Conservation (phyloP, 306 rosid species). For the Glycine latifolia region DNA sequence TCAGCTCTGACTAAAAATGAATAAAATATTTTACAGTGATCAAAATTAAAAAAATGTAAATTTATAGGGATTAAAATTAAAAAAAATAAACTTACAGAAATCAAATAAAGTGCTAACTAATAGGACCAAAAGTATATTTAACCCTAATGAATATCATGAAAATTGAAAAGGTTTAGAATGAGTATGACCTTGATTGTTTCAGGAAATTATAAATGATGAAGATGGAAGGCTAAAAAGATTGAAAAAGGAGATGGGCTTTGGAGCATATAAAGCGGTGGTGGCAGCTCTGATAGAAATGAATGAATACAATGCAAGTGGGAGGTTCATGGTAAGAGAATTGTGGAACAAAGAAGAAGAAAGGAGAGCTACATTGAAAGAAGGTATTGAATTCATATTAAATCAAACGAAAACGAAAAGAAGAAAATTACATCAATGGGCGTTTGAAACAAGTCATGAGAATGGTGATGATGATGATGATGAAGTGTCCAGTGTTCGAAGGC, state of each 20-base stretch:
- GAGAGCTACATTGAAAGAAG: constrained; percentile 52
- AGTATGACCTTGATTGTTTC: constrained; percentile 32
- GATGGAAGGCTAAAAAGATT: constrained; percentile 52
- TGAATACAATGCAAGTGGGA: constrained; percentile 59
- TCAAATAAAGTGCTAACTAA: too few species aligned
- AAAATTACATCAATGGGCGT: not conserved
- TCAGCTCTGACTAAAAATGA: too few species aligned
- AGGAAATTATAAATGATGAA: constrained; percentile 52
- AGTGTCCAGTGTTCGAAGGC: not conserved
- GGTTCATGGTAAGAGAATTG: constrained; percentile 47
- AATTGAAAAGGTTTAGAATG: not conserved
- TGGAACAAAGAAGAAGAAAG: constrained; percentile 48
- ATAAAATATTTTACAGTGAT: too few species aligned
- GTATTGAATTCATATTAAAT: constrained; percentile 41
- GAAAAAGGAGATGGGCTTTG: constrained; percentile 40
- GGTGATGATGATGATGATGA: not conserved
- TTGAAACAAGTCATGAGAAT: not conserved
- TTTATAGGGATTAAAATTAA: too few species aligned
- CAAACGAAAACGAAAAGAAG: too few species aligned
- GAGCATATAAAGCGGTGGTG: constrained; percentile 46
- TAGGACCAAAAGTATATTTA: too few species aligned
- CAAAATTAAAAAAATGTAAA: too few species aligned
- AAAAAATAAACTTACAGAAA: too few species aligned
- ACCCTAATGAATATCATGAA: not conserved
- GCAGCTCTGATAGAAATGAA: constrained; percentile 52